Base-by-base conservation (phyloP, 768 basidiomycete species). In the Coprinellus micaceus region DNA sequence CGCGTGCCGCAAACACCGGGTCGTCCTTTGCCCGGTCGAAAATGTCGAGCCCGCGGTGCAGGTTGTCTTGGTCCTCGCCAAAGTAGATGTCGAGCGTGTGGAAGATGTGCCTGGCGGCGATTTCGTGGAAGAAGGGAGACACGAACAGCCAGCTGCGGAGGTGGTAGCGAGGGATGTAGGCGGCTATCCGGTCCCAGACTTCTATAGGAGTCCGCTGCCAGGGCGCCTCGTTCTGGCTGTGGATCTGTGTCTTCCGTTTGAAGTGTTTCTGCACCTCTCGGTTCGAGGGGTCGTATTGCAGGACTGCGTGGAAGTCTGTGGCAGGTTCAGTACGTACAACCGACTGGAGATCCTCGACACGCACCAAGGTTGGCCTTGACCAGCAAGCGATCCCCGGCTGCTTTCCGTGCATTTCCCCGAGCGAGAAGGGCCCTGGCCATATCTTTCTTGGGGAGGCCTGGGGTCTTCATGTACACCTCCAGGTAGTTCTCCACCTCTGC, bases 111-210 rank as follows among this genome's bases (percentile, higher is more conserved):
- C 83, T 80, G 15, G 80, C 75, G 22, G 85, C 85, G 39, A 88
- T 85, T 58, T 83, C 80, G 37, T 83, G 75, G 63, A 86, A 82
- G 64, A 84, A 85, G 2, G 79, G 68, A 2, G 85, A 86, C 25
- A 87, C 76, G 53, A 77, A 85, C 39, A 87, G 77, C 85, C 84
- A 88, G 15, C 78, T 79, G n/a, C 86, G 80, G 28, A 88, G 79
- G 65, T 86, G 80, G 60, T 83, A 82, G 15, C 85, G 79, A 6
- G 86, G 84, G 40, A 82, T 83, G 59, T 80, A 77, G 51, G 72
- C 67, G 5, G 85, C 85, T 41, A 88, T 83, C 13, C 78, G 75
- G 60, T 84, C 83, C 85, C 86, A 88, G 40, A 88, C 76, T 70
- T 88, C 86, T 6, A 75, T 71, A 0, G 86, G 86, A 17, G 79